Base-by-base conservation (phyloP, 805 yeast species). In the Scheffersomyces lignosus region DNA sequence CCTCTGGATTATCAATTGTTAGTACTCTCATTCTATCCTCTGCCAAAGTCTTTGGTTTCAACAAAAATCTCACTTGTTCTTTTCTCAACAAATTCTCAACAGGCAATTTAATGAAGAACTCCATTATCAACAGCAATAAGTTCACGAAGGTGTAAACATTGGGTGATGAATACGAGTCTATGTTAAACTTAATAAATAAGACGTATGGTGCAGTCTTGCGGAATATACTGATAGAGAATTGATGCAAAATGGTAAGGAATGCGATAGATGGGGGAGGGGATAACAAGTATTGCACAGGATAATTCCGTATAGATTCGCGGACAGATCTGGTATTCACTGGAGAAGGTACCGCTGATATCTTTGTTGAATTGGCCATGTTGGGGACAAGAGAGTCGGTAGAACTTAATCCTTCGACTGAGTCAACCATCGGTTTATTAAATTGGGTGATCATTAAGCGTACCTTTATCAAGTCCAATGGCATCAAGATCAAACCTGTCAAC, bases 11-110 rank as follows among this genome's bases (percentile, higher is more conserved):
- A 3, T 61, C 58, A 7, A 81, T 66, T 27, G 77, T 73, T 66
- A 64, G 38, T 55, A 69, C 55, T 17, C 62, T 42, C 41, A 41
- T 42, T 22, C 54, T 58, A 33, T 76, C 79, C 15, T 61, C 64
- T 16, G 51, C 47, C 5, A 37, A n/a, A 4, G 59, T 36, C 45
- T 67, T 68, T 6, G 64, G 62, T 34, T 60, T 56, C 15, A 83
- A 48, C 43, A 88, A 68, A 52, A 78, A 80, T 37, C 78, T 68
- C 7, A 88, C 78, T 56, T 91, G 97, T 12, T 91, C 89, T 45
- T 96, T 79, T 42, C 95, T 72, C 41, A 87, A 73, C 28, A 91
- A 59, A 10, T 95, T 89, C 53, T 91, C 99, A 34, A 89, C 74
- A 3, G 99, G 99, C 43, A 93, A 68, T 54, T 81, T 82, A 38